Percentiles rank a stretch among this genome's conserved stretches.
These are phyloP conservation scores for Euphorbia lathyris DNA, from an alignment of 345 rosid species.

Conservation along the genomic window DNA sequence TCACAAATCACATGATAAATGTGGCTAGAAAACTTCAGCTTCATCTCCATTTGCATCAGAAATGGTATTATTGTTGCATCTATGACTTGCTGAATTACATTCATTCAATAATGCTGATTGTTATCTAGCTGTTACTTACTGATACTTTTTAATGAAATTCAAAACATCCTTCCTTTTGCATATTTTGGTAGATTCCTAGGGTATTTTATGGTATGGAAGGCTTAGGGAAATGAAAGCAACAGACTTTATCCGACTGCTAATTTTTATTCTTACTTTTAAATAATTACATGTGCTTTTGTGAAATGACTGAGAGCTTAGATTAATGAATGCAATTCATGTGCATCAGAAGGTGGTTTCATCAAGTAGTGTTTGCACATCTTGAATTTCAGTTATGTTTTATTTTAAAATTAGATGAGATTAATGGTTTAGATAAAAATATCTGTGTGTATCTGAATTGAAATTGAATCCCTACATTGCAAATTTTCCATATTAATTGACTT, in stretches of 20 bases:
- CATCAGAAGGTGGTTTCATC: neutral
- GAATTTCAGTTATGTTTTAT: neutral
- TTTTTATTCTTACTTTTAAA: no score
- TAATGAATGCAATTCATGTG: neutral
- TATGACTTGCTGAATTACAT: neutral
- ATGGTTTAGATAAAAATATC: neutral
- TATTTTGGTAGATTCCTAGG: neutral
- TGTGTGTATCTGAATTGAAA: neutral
- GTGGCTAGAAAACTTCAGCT: no score
- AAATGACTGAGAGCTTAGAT: neutral
- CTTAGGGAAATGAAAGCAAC: neutral
- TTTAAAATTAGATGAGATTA: neutral
- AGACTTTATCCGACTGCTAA: no score
- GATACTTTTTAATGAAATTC: no score
- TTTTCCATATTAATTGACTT: neutral
- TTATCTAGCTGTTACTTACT: neutral
- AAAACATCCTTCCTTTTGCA: no score
- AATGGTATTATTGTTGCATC: neutral
- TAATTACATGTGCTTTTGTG: no score
- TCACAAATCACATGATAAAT: no score
- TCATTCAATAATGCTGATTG: neutral
- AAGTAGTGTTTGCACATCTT: neutral
- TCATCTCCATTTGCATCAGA: neutral
- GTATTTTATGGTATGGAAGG: neutral
- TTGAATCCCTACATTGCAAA: neutral